phyloP scores from a whole-genome alignment of 345 rosid species.

The Populus pruinosa region DNA sequence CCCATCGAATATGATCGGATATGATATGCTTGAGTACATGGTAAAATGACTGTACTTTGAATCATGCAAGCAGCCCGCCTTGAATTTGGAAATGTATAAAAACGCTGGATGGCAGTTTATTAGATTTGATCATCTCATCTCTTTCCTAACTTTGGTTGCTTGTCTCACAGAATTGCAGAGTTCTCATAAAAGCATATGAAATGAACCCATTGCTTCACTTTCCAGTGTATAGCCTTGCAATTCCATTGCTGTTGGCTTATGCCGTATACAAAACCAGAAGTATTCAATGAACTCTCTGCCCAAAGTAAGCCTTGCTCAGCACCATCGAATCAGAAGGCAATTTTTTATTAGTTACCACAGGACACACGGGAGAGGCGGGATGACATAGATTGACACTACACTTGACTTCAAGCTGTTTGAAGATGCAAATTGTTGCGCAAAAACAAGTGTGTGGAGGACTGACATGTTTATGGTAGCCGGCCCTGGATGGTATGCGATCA shows the following conservation, averaged over 20 bases:
- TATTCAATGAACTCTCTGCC: conserved; percentile 15
- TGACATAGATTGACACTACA: not conserved
- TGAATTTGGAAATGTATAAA: not conserved
- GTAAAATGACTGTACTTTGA: not conserved
- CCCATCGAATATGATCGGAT: not conserved
- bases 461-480: not conserved
- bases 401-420: not conserved
- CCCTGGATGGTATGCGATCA: not conserved
- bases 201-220: conserved; percentile 77
- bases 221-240: conserved; percentile 60
- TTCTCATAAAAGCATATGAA: conserved; percentile 73
- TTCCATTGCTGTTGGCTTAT: conserved; percentile 59
- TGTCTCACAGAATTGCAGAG: conserved; percentile 62
- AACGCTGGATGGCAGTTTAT: not conserved
- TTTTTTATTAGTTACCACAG: not conserved
- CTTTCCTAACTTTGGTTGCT: conserved; percentile 2
- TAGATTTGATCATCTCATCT: not conserved
- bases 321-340: not conserved
- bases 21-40: not conserved
- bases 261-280: conserved; percentile 46
- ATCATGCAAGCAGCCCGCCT: not conserved
- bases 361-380: not conserved
- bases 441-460: not conserved
- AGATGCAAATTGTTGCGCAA: not conserved
- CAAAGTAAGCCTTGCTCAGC: not conserved